Evolutionary conservation across 305 asterid species (phyloP), one percentile per base, ranked within the genome.

Genomic region (Fraxinus sp.): DNA sequence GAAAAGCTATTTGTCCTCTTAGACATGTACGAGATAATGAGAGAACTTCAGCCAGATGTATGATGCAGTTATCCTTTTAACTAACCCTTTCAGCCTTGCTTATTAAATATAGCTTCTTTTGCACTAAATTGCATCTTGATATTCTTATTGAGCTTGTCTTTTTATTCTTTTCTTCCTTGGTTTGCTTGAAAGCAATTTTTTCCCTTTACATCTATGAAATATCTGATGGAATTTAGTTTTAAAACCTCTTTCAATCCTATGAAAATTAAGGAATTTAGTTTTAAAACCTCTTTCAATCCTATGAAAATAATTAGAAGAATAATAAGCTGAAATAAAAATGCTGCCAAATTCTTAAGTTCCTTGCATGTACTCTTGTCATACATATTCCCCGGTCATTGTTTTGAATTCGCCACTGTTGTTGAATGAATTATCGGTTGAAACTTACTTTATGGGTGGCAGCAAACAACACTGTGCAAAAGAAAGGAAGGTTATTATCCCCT

Each of bases 21-120:
- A 55, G 99, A 96, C 87, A 96, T 96, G 99, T 96, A 93, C 75
- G 99, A 96, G 90, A 92, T 94, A 77, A 96, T 96, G 99, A 90
- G 97, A 86, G 99, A 96, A 86, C 93, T 96, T 89, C 95, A 92
- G 75, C 52, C 97, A 5, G 99, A 94, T 95, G 99, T 96, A 87
- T 73, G 82, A 18, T 43, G 74, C 80, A 62, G 77, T 78, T 28
- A 78, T 75, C 46, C 43, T 43, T 77, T 80, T 35, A 32, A 70
- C 9, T 41, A 81, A 68, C 64, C 59, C 80, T 32, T 35, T 35
- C 70, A 55, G 30, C 9, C 72, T 26, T 82, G 49, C 46, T 68
- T 33, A 9, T 62, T 46, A 28, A 49, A 20, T 20, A 71, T 85
- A 28, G 75, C 46, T 55, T 3, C 30, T 79, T 26, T 59, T 32